phyloP scores from a whole-genome alignment of 2,329 filamentous ascomycete species.

The Trichoderma gracile region DNA sequence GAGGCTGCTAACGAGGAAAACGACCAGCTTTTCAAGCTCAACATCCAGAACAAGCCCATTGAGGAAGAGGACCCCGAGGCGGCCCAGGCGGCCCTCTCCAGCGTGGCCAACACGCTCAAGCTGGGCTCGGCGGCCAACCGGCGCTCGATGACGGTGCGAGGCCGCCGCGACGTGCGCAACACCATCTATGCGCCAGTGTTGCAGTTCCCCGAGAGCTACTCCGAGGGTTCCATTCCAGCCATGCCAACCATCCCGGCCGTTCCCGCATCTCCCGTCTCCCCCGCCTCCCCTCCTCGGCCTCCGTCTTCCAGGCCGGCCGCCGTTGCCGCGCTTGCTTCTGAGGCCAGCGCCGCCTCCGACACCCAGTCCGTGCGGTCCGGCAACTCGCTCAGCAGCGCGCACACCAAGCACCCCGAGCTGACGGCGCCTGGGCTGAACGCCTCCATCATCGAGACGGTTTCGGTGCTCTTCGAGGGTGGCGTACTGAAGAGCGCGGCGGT shows the following conservation, averaged over 20 bases:
- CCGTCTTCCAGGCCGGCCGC: slow-evolving; percentile 46
- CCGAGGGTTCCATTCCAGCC: slow-evolving; percentile 36
- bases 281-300: slow-evolving; percentile 27
- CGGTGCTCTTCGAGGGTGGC: slow-evolving; percentile 76
- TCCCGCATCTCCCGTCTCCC: slow-evolving; percentile 31
- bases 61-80: slow-evolving; percentile 75
- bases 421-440: slow-evolving; percentile 77
- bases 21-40: slow-evolving; percentile 74
- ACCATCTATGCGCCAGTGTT: slow-evolving; percentile 74
- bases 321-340: slow-evolving; percentile 60
- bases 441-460: slow-evolving; percentile 91
- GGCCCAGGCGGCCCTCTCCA: slow-evolving; percentile 71
- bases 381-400: slow-evolving; percentile 70
- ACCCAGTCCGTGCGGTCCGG: slow-evolving; percentile 89
- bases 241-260: slow-evolving; percentile 32
- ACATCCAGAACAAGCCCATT: slow-evolving; percentile 76
- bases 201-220: slow-evolving; percentile 39
- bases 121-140: slow-evolving; percentile 58
- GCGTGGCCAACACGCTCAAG: slow-evolving; percentile 71
- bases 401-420: slow-evolving; percentile 80
- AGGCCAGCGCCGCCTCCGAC: slow-evolving; percentile 69
- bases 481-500: slow-evolving; percentile 70
- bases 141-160: slow-evolving; percentile 75
- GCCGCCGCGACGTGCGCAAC: slow-evolving; percentile 87
- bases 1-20: slow-evolving; percentile 59